Percentiles rank a stretch among this genome's conserved stretches.
These are phyloP conservation scores for Silene latifolia DNA, from an alignment of 148 eudicot species.

Conservation along the genomic window DNA sequence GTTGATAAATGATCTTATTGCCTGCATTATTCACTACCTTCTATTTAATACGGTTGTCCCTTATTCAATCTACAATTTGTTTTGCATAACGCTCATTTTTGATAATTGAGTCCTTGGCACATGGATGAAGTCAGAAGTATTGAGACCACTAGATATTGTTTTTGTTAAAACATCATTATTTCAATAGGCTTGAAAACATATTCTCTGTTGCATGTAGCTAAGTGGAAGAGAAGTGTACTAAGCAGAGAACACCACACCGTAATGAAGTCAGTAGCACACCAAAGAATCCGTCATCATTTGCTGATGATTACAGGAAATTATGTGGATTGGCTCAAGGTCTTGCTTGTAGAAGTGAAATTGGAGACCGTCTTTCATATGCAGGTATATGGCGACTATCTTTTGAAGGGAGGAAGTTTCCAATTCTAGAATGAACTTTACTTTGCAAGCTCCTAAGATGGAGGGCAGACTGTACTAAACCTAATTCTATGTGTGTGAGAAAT, in stretches of 20 bases:
- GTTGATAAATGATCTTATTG: no score
- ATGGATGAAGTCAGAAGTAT: no score
- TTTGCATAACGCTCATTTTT: no score
- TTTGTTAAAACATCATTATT: background rate
- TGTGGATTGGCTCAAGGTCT: slow-evolving; percentile 91
- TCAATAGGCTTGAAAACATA: slow-evolving; percentile 66
- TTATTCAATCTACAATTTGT: no score
- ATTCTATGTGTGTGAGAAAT: no score
- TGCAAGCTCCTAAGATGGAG: slow-evolving; percentile 6
- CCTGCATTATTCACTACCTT: no score
- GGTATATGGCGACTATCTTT: slow-evolving; percentile 40
- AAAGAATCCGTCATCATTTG: slow-evolving; percentile 76
- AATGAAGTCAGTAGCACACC: slow-evolving; percentile 46
- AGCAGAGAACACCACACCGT: slow-evolving; percentile 44
- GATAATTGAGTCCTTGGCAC: no score
- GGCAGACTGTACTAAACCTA: background rate
- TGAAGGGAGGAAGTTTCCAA: background rate
- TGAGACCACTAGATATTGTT: no score
- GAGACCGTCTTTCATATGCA: slow-evolving; percentile 93
- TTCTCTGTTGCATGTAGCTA: slow-evolving; percentile 53
- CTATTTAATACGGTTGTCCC: no score
- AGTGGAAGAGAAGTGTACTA: slow-evolving; percentile 46
- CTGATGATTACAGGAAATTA: slow-evolving; percentile 91
- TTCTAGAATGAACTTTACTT: background rate
- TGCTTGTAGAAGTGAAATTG: no score